Evolutionary conservation across 768 basidiomycete genomes (phyloP).

Genomic region (Botryobasidium botryosum): DNA sequence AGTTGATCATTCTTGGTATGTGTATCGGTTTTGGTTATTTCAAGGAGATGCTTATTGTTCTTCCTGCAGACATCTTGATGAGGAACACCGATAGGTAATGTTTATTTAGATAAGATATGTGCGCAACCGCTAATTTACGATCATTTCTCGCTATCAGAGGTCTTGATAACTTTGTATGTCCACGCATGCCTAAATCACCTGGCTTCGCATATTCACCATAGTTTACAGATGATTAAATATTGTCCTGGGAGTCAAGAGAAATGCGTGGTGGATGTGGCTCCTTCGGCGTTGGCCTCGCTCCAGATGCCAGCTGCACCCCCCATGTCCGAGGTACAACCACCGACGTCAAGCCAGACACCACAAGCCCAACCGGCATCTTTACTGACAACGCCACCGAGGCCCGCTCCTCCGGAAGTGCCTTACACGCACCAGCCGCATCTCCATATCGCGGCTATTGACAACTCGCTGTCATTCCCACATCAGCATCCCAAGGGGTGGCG

Average conservation of each 20-base stretch:
- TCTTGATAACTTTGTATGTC: conserved; percentile 51
- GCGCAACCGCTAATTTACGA: not conserved
- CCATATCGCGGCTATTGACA: conserved; percentile 87
- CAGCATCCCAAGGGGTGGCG: conserved; percentile 68
- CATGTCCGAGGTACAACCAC: conserved; percentile 23
- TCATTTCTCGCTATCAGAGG: conserved; percentile 46
- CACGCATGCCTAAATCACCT: not conserved
- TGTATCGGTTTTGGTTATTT: not conserved
- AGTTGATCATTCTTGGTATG: conserved; percentile 73
- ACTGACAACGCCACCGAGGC: not conserved
- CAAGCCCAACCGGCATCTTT: not conserved
- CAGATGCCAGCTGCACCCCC: conserved; percentile 38
- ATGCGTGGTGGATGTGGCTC: conserved; percentile 59
- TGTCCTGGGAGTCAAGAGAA: conserved; percentile 72
- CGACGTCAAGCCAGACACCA: conserved; percentile 5
- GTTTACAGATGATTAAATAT: conserved; percentile 58
- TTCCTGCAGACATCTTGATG: conserved; percentile 62
- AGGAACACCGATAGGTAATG: too few relatives aligned
- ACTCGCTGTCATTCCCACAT: conserved; percentile 82
- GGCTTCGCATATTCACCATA: not conserved
- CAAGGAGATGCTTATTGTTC: not conserved
- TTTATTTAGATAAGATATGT: too few relatives aligned
- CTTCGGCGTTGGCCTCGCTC: conserved; percentile 42
- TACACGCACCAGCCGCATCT: conserved; percentile 43
- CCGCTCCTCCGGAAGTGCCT: conserved; percentile 9